phyloP scores from a whole-genome alignment of 73 alveolate genomes.

The Stentor coeruleus region DNA sequence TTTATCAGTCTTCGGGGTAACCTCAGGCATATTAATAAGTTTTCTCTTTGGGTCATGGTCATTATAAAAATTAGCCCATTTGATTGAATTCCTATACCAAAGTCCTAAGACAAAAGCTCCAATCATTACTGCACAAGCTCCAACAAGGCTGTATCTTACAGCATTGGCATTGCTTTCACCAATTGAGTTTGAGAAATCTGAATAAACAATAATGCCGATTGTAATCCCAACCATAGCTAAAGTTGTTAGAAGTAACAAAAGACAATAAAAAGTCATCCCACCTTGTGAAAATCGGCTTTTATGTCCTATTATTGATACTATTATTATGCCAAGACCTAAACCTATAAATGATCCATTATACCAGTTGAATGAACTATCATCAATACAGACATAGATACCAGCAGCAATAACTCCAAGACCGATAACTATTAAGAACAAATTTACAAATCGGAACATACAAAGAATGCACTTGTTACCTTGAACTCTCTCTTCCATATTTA shows the following conservation, averaged over 20 bases:
- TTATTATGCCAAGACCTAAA: slow-evolving; percentile 4
- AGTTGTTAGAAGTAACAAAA: not conserved
- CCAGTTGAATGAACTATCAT: not conserved
- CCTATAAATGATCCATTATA: not conserved
- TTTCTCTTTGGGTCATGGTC: not conserved
- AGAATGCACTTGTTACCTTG: not conserved
- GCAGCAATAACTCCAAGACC: not conserved
- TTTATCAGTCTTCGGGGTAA: not conserved
- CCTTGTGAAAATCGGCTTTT: not conserved
- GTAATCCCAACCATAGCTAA: not conserved
- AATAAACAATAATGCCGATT: not conserved
- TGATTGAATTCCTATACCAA: not conserved
- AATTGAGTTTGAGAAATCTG: not conserved
- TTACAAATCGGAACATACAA: not conserved
- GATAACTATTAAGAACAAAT: not conserved
- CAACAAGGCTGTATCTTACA: not conserved
- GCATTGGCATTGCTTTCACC: not conserved
- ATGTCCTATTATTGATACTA: not conserved
- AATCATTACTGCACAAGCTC: not conserved
- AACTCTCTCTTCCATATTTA: not conserved
- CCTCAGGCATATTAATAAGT: slow-evolving; percentile 3
- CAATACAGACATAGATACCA: not conserved
- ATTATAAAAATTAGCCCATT: too few species aligned
- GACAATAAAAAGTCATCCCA: not conserved
- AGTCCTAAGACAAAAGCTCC: not conserved